These are phyloP conservation scores for Hyaloscypha bicolor DNA, from an alignment of 495 filamentous ascomycete species.

Conservation along the genomic window DNA sequence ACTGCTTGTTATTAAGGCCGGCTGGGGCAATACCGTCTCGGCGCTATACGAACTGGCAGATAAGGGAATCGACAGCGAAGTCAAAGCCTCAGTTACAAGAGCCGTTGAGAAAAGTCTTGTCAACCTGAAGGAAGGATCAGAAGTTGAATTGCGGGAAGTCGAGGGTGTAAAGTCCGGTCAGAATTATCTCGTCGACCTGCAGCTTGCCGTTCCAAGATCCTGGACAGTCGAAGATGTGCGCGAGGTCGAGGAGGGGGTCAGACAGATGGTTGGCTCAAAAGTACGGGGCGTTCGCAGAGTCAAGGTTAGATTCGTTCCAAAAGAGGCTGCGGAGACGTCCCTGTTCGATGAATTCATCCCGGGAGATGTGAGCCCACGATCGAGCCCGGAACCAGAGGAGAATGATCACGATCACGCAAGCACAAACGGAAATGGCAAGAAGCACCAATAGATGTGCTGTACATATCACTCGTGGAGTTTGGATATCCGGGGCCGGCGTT, in stretches of 20 bases:
- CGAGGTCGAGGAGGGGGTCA: slow-evolving; percentile 70
- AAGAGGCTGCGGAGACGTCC: slow-evolving; percentile 49
- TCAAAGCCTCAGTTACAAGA: slow-evolving; percentile 67
- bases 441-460: slow-evolving; percentile 22
- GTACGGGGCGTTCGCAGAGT: slow-evolving; percentile 82
- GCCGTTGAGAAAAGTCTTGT: slow-evolving; percentile 62
- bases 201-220: slow-evolving; percentile 71
- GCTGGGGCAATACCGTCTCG: slow-evolving; percentile 79
- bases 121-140: slow-evolving; percentile 43
- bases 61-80: slow-evolving; percentile 80
- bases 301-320: slow-evolving; percentile 78
- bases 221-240: slow-evolving; percentile 72
- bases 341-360: slow-evolving; percentile 81
- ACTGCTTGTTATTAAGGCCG: slow-evolving; percentile 88
- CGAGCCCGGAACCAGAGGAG: slow-evolving; percentile 68
- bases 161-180: slow-evolving; percentile 92
- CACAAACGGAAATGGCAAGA: slow-evolving; percentile 28
- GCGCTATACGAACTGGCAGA: slow-evolving; percentile 89
- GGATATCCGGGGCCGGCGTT: slow-evolving; percentile 12
- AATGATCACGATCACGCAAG: slow-evolving; percentile 45
- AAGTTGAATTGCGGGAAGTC: slow-evolving; percentile 67
- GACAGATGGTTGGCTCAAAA: slow-evolving; percentile 67
- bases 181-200: slow-evolving; percentile 89
- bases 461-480: slow-evolving; percentile 1
- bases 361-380: slow-evolving; percentile 60